These are phyloP conservation scores for Paramecium sexaurelia DNA, from an alignment of 73 alveolate genomes.

Conservation along the genomic window DNA sequence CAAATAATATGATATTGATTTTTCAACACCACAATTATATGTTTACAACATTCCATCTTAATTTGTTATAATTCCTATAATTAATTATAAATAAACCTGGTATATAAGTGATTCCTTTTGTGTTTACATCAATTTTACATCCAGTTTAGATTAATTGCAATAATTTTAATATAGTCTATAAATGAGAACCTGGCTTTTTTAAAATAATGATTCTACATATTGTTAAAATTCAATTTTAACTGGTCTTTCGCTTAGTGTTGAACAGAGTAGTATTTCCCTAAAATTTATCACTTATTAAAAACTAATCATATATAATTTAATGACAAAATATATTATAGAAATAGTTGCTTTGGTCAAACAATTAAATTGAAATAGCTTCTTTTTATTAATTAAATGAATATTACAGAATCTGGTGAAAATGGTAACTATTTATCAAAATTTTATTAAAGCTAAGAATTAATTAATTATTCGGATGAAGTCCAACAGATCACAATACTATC, in stretches of 20 bases:
- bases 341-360: not conserved
- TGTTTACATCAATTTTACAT: conserved; percentile 4
- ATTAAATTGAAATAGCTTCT: not conserved
- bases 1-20: conserved; percentile 86
- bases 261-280: conserved; percentile 60
- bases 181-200: not conserved
- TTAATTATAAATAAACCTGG: conserved; percentile 20
- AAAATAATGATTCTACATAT: not conserved
- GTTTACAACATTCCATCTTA: conserved; percentile 32
- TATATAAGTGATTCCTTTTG: conserved; percentile 10
- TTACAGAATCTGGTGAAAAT: not conserved
- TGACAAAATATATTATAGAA: not conserved
- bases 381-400: not conserved
- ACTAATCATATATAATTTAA: conserved; percentile 20
- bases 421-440: not conserved
- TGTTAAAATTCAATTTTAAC: conserved; percentile 14
- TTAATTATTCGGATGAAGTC: not conserved
- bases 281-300: conserved; percentile 53
- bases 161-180: conserved; percentile 11
- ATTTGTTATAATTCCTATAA: conserved; percentile 75
- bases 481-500: not conserved
- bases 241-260: conserved; percentile 55
- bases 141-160: conserved; percentile 49
- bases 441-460: not conserved
- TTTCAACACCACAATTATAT: conserved; percentile 79